These are phyloP conservation scores for Oidiodendron maius DNA, from an alignment of 495 filamentous ascomycete species.

Conservation along the genomic window DNA sequence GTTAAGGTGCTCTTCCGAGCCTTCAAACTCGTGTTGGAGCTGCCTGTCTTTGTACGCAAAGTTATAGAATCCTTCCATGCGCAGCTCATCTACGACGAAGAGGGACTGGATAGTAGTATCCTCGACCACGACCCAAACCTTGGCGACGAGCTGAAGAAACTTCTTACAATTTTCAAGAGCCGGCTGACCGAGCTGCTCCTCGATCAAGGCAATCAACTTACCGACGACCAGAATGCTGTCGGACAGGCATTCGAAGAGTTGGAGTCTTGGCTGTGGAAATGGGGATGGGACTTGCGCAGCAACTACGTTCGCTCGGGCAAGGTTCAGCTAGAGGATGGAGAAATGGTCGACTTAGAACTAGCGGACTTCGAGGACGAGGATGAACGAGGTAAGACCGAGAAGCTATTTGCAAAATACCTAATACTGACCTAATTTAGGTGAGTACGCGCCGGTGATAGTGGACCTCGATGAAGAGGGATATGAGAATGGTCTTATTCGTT, in stretches of 20 bases:
- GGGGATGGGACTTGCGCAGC: conserved; percentile 39
- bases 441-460: conserved; percentile 81
- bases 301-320: conserved; percentile 44
- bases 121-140: conserved; percentile 42
- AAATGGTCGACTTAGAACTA: conserved; percentile 59
- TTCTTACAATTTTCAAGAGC: conserved; percentile 36
- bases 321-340: conserved; percentile 29
- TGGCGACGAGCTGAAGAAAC: conserved; percentile 25
- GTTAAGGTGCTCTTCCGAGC: conserved; percentile 60
- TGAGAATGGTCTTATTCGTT: conserved; percentile 42
- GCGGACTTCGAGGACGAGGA: conserved; percentile 73
- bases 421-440: conserved; percentile 39
- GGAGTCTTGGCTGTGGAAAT: conserved; percentile 36
- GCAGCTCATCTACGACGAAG: conserved; percentile 67
- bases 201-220: conserved; percentile 22
- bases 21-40: conserved; percentile 47
- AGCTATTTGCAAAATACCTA: not conserved
- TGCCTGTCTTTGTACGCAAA: conserved; percentile 50
- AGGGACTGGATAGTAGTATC: conserved; percentile 51
- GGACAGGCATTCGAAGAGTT: conserved; percentile 34
- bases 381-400: conserved; percentile 62
- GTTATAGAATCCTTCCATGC: conserved; percentile 58
- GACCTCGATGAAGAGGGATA: conserved; percentile 51
- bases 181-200: conserved; percentile 32
- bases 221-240: conserved; percentile 27